A percentile compares a stretch with the other conserved stretches of the same genome.
Conservation (phyloP, 2,329 filamentous ascomycete genomes). For the Pestalotiopsis sp. region DNA sequence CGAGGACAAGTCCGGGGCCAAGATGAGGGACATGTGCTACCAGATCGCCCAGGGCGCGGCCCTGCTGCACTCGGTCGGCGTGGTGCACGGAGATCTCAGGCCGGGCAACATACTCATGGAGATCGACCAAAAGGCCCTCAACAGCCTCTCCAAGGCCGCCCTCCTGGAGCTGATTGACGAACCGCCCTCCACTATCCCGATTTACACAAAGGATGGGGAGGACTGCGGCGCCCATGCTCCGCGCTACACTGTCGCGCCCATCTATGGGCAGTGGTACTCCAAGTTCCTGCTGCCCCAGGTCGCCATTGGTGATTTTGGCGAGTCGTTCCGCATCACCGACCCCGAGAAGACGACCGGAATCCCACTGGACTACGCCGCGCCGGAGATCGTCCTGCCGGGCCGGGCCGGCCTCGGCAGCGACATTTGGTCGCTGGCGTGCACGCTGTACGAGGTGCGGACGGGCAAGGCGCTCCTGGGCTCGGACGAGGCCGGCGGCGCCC, state of each 20-base stretch:
- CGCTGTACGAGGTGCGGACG: not conserved
- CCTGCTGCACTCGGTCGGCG: not conserved
- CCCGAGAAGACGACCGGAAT: not conserved
- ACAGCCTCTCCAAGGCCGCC: not conserved
- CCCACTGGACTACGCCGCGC: not conserved
- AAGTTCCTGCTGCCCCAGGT: not conserved
- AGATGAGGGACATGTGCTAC: not conserved
- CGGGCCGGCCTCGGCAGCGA: not conserved
- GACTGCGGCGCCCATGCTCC: not conserved
- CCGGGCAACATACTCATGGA: conserved; percentile 11
- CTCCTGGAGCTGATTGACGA: not conserved
- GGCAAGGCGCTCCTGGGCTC: not conserved
- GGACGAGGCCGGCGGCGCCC: not conserved
- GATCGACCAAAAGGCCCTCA: not conserved
- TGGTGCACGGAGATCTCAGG: conserved; percentile 14
- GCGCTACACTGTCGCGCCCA: not conserved
- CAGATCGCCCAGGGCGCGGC: not conserved
- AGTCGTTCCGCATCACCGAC: not conserved
- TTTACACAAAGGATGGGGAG: not conserved
- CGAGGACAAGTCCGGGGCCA: not conserved
- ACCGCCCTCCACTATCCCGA: not conserved
- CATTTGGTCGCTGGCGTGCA: not conserved
- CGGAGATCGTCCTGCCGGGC: not conserved
- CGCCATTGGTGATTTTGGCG: not conserved
- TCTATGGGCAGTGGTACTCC: not conserved